Evolutionary conservation across 1,139 yeast species (phyloP).

Genomic region (Geotrichum restrictum): DNA sequence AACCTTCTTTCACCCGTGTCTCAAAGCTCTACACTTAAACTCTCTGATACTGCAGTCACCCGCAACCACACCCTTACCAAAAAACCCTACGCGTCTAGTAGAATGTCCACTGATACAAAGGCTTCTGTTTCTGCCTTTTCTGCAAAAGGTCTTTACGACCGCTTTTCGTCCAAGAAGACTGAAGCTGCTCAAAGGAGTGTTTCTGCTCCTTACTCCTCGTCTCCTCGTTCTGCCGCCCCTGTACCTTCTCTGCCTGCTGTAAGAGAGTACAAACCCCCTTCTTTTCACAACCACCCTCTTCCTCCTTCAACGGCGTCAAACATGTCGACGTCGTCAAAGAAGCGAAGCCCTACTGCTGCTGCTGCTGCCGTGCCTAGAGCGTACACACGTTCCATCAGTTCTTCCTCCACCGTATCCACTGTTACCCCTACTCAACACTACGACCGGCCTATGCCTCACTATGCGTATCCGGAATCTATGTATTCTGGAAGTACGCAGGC

Average conservation of each 20-base stretch:
- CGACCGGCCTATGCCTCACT: constrained; percentile 6
- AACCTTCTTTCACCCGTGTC: not conserved
- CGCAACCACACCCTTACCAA: not conserved
- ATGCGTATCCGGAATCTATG: constrained; percentile 6
- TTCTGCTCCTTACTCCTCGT: not conserved
- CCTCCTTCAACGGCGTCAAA: not conserved
- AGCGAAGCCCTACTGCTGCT: not conserved
- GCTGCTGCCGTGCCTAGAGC: not conserved
- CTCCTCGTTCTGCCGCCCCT: not conserved
- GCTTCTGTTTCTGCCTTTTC: constrained; percentile 6
- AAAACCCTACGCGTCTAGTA: constrained; percentile 6
- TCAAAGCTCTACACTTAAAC: not conserved
- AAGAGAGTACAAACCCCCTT: not conserved
- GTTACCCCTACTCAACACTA: not conserved
- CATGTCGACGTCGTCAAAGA: not conserved
- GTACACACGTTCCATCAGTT: constrained; percentile 2
- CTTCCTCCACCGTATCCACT: constrained; percentile 4
- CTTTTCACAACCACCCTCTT: constrained; percentile 3
- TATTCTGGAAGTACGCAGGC: constrained; percentile 8
- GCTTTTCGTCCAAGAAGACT: constrained; percentile 5
- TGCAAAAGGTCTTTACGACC: constrained; percentile 13
- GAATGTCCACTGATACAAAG: constrained; percentile 8
- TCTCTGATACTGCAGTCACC: not conserved
- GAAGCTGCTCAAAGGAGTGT: not conserved
- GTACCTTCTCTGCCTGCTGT: not conserved